phyloP scores from a whole-genome alignment of 306 rosid species.

The Neltuma alba region DNA sequence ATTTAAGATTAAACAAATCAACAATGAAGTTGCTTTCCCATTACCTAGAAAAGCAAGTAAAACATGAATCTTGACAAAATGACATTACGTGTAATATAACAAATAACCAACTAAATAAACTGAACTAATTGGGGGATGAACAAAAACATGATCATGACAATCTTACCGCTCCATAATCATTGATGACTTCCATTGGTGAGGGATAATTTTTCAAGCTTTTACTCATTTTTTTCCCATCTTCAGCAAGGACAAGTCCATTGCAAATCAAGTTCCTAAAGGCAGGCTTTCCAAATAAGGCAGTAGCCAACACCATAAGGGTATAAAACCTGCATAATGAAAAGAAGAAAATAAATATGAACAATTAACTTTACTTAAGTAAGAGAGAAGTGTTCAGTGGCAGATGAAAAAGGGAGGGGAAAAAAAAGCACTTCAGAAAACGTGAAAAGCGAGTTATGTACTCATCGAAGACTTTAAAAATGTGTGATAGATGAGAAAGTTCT shows the following conservation, averaged over 20 bases:
- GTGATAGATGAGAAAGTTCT: too few species aligned
- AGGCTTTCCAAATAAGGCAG: conserved; percentile 91
- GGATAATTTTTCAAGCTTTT: conserved; percentile 95
- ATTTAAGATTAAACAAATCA: conserved; percentile 1
- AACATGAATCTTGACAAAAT: conserved; percentile 7
- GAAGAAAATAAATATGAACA: conserved; percentile 27
- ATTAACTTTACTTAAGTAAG: background rate
- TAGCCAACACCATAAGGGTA: conserved; percentile 93
- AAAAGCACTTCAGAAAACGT: too few species aligned
- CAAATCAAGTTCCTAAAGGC: conserved; percentile 95
- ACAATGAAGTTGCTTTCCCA: background rate
- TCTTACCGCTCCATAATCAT: conserved; percentile 90
- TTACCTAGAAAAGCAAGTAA: conserved; percentile 17
- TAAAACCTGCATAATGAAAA: conserved; percentile 77
- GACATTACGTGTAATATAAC: conserved; percentile 18
- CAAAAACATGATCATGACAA: conserved; percentile 15
- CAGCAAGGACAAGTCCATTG: conserved; percentile 96
- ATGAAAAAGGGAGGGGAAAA: too few species aligned
- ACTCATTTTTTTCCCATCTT: conserved; percentile 98
- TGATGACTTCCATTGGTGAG: conserved; percentile 81
- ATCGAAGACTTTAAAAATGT: too few species aligned
- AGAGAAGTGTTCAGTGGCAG: background rate
- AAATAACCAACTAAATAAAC: background rate
- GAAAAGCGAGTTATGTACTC: too few species aligned
- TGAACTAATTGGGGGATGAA: background rate